Evolutionary conservation across 148 eudicot species (phyloP).

Genomic region (Heliamphora exappendiculata): DNA sequence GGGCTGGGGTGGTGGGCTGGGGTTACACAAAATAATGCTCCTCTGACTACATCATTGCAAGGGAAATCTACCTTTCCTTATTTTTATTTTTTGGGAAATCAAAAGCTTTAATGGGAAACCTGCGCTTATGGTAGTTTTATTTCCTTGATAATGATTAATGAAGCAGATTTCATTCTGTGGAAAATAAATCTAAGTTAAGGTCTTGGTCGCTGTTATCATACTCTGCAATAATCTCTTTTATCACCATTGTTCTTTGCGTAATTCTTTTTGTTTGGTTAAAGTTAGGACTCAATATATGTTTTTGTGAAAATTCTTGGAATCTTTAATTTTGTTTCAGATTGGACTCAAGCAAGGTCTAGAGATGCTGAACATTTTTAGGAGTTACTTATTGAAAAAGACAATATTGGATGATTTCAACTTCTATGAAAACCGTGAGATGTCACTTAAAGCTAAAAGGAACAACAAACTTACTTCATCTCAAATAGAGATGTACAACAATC

Average conservation of each 20-base stretch:
- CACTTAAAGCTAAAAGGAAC: slow-evolving; percentile 45
- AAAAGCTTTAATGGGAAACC: not conserved
- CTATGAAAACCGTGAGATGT: slow-evolving; percentile 62
- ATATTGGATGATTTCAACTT: slow-evolving; percentile 68
- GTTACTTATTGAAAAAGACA: slow-evolving; percentile 43
- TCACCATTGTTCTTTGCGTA: not conserved
- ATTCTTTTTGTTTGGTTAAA: not conserved
- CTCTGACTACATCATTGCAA: no score
- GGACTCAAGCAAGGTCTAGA: slow-evolving; percentile 72
- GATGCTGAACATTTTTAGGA: slow-evolving; percentile 81
- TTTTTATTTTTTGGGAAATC: not conserved
- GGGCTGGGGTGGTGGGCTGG: no score
- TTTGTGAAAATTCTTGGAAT: not conserved
- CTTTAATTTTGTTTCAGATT: slow-evolving; percentile 33
- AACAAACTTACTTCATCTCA: slow-evolving; percentile 30
- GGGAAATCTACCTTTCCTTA: not conserved
- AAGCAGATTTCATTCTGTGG: not conserved
- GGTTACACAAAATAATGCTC: no score
- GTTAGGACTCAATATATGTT: not conserved
- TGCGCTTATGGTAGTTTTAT: not conserved
- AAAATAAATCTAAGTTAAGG: no score
- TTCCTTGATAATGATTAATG: no score
- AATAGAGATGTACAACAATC: slow-evolving; percentile 18
- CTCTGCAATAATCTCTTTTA: not conserved
- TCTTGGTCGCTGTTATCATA: no score